A percentile compares a stretch with the other conserved stretches of the same genome.
Conservation (phyloP, 202 grass and related monocot genomes). For the Zizania palustris region DNA sequence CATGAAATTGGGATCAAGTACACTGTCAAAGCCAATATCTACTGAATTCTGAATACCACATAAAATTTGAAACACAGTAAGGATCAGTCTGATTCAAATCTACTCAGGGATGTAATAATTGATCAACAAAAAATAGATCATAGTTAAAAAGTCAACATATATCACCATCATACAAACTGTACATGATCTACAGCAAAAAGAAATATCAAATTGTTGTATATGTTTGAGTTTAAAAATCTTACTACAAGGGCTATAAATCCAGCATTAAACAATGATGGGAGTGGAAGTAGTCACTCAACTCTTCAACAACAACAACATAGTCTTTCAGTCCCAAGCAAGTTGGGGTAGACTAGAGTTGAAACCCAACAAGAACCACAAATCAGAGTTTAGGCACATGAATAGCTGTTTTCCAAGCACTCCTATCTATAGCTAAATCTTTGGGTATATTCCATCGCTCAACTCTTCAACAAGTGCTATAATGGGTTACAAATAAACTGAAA, state of each 20-base stretch:
- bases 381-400: no score
- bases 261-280: conserved; percentile 5
- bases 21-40: conserved; percentile 46
- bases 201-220: not conserved
- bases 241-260: conserved; percentile 21
- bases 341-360: no score
- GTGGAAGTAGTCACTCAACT: conserved; percentile 2
- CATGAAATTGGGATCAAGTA: conserved; percentile 50
- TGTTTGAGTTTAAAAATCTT: not conserved
- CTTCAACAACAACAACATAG: no score
- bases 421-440: no score
- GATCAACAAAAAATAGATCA: not conserved
- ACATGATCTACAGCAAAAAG: conserved; percentile 14
- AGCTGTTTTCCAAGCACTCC: no score
- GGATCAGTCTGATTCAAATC: not conserved
- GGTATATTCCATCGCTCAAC: no score
- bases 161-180: not conserved
- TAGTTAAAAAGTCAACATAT: conserved; percentile 14
- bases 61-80: conserved; percentile 2
- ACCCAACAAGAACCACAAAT: no score
- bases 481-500: not conserved
- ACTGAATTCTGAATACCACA: conserved; percentile 50
- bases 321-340: no score
- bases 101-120: conserved; percentile 7
- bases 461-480: conserved; percentile 26